Evolutionary conservation across 1,284 basidiomycete species (phyloP).

Genomic region (Microstroma glucosiphilum): DNA sequence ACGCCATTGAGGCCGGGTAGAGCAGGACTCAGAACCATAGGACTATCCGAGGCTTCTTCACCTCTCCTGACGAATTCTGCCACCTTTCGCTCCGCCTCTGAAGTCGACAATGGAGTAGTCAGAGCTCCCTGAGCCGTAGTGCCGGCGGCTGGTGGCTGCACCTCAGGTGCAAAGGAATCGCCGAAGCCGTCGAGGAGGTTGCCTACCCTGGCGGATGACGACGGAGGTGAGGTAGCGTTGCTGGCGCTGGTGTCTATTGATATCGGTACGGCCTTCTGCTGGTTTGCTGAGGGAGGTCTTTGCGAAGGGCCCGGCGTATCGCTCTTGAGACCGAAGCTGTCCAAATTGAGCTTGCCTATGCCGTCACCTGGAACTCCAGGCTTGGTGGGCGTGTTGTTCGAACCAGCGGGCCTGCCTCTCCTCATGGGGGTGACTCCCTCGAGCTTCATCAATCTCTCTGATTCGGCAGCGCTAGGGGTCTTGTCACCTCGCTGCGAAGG

Average conservation of each 20-base stretch:
- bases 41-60: slow-evolving; percentile 10
- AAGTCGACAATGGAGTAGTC: slow-evolving; percentile 6
- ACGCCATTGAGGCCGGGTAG: slow-evolving; percentile 26
- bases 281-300: neutral
- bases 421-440: slow-evolving; percentile 51
- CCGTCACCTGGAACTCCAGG: neutral
- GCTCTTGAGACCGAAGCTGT: neutral
- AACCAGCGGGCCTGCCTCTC: slow-evolving; percentile 42
- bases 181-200: slow-evolving; percentile 8
- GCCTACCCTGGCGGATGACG: neutral
- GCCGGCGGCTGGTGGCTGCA: neutral
- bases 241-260: neutral
- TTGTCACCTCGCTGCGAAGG: slow-evolving; percentile 9
- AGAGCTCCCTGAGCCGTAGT: neutral
- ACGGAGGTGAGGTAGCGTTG: neutral
- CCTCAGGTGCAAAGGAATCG: slow-evolving; percentile 12
- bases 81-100: too few species aligned
- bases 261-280: neutral
- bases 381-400: neutral
- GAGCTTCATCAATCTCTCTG: slow-evolving; percentile 24
- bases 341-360: neutral
- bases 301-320: neutral
- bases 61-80: too few species aligned
- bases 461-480: slow-evolving; percentile 32
- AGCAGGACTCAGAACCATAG: slow-evolving; percentile 29